Percentiles rank a stretch among this genome's conserved stretches.
phyloP scores from a whole-genome alignment of 2,329 filamentous ascomycete species.

The Ophiostoma himal-ulmi region DNA sequence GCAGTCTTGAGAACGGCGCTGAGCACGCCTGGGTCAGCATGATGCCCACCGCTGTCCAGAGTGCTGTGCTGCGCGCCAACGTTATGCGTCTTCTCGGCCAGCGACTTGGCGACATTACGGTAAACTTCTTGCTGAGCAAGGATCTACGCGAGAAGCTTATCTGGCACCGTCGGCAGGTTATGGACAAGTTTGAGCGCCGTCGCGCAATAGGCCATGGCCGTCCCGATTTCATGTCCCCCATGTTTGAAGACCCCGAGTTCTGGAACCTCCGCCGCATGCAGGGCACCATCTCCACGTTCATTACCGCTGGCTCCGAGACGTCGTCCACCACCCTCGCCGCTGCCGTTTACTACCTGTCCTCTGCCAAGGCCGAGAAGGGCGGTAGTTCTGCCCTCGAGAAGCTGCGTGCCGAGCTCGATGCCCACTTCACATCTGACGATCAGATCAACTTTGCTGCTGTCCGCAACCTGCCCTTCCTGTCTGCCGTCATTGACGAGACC shows the following conservation, averaged over 20 bases:
- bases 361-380: neutral
- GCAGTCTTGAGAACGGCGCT: constrained; percentile 31
- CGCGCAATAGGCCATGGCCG: constrained; percentile 14
- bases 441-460: constrained; percentile 33
- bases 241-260: constrained; percentile 17
- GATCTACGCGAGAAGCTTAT: neutral
- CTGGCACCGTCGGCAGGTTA: constrained; percentile 2
- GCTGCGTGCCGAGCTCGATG: constrained; percentile 39
- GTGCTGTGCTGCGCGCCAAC: constrained; percentile 1
- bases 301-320: constrained; percentile 47
- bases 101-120: neutral
- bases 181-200: constrained; percentile 20
- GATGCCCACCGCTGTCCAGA: constrained; percentile 29
- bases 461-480: constrained; percentile 32
- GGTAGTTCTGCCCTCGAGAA: constrained; percentile 29
- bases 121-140: neutral
- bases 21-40: constrained; percentile 30
- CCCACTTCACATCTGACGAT: constrained; percentile 35
- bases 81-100: constrained; percentile 13
- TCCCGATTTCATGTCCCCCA: constrained; percentile 24
- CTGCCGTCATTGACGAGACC: constrained; percentile 35
- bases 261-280: constrained; percentile 15
- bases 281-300: constrained; percentile 28
- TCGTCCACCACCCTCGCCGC: constrained; percentile 43
- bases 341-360: constrained; percentile 36